Percentiles rank a stretch among this genome's conserved stretches.
Conservation (phyloP, 2,329 filamentous ascomycete genomes). For the Gaeumannomyces sp. region DNA sequence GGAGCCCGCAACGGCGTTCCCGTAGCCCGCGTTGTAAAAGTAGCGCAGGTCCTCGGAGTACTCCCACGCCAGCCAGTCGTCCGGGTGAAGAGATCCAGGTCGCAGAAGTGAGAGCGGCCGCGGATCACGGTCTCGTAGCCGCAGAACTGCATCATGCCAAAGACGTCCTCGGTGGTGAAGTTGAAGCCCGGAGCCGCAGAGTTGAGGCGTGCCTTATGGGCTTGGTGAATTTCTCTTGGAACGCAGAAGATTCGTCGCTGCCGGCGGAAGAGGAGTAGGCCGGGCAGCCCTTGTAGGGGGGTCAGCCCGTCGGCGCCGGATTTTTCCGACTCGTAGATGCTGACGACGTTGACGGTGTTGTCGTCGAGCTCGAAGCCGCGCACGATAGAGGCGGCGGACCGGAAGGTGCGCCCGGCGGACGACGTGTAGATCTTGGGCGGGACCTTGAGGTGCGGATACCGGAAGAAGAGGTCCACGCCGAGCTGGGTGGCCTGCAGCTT, state of each 20-base stretch:
- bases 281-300: slow-evolving; percentile 58
- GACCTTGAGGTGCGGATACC: slow-evolving; percentile 47
- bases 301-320: slow-evolving; percentile 55
- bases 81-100: slow-evolving; percentile 51
- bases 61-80: slow-evolving; percentile 62
- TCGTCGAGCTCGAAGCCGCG: slow-evolving; percentile 48
- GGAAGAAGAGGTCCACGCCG: slow-evolving; percentile 50
- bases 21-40: slow-evolving; percentile 61
- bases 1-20: slow-evolving; percentile 47
- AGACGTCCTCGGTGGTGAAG: slow-evolving; percentile 56
- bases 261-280: slow-evolving; percentile 54
- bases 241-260: slow-evolving; percentile 45
- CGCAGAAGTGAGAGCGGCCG: slow-evolving; percentile 56
- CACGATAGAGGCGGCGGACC: slow-evolving; percentile 53
- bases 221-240: slow-evolving; percentile 49
- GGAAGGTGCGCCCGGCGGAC: slow-evolving; percentile 54
- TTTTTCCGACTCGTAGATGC: slow-evolving; percentile 49
- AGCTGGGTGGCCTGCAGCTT: slow-evolving; percentile 53
- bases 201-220: slow-evolving; percentile 54
- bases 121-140: slow-evolving; percentile 60
- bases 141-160: slow-evolving; percentile 60
- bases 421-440: slow-evolving; percentile 56
- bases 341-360: slow-evolving; percentile 46
- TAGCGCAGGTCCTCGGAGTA: slow-evolving; percentile 60
- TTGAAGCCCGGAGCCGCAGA: slow-evolving; percentile 50